These are phyloP conservation scores for Mikania micrantha DNA, from an alignment of 129 eudicot species.

Conservation along the genomic window DNA sequence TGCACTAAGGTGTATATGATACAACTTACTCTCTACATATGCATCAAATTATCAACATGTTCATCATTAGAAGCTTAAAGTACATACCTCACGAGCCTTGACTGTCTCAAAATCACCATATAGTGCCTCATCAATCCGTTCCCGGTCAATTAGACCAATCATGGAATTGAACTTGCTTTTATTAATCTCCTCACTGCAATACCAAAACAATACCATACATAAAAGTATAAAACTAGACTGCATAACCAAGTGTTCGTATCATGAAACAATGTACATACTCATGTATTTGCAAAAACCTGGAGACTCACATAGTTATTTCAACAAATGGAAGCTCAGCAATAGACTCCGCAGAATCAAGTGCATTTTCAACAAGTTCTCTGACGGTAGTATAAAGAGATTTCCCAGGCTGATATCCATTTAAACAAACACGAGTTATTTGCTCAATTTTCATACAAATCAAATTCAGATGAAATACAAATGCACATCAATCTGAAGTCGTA, in stretches of 20 bases:
- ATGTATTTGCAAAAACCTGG: not conserved
- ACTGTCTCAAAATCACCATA: slow-evolving; percentile 91
- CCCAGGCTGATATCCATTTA: slow-evolving; percentile 61
- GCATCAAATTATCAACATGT: slow-evolving; percentile 15
- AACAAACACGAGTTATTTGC: slow-evolving; percentile 2
- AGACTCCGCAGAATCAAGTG: slow-evolving; percentile 97
- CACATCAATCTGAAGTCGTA: too few relatives aligned
- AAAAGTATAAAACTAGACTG: not conserved
- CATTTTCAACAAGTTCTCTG: slow-evolving; percentile 96
- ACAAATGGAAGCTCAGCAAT: slow-evolving; percentile 85
- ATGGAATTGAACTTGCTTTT: slow-evolving; percentile 79
- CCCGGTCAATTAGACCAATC: slow-evolving; percentile 92
- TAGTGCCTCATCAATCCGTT: slow-evolving; percentile 80
- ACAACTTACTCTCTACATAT: not conserved
- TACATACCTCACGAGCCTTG: slow-evolving; percentile 94
- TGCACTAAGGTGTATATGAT: not conserved
- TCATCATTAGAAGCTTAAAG: not conserved
- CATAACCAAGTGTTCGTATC: not conserved
- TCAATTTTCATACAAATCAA: not conserved
- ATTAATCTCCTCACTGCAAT: slow-evolving; percentile 80
- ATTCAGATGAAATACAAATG: too few relatives aligned
- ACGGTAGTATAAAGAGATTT: slow-evolving; percentile 90
- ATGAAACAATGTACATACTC: not conserved
- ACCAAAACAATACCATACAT: slow-evolving; percentile 14
- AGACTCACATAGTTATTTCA: slow-evolving; percentile 83